Evolutionary conservation across 768 basidiomycete species (phyloP), one percentile per base, ranked within the genome.

Genomic region (Kockovaella imperatae): DNA sequence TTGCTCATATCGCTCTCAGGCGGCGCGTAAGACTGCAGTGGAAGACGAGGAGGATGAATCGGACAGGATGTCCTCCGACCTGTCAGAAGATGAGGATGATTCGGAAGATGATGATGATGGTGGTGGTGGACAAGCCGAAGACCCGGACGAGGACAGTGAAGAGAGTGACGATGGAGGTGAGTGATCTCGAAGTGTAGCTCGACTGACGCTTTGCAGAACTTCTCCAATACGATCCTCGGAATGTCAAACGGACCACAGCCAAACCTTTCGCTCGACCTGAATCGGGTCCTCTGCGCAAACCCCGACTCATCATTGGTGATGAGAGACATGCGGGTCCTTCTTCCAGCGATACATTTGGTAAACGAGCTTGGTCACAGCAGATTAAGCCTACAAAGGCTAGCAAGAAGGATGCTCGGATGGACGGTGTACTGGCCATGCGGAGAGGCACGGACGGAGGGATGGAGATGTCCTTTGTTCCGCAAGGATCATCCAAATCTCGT

Each of bases 41-140:
- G 86, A 90, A 62, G 81, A 86, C 29, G 87, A 91, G 56, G 86
- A 86, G 25, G 90, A 90, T 15, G 86, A 88, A 65, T 86, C 83
- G 57, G 85, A 87, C 50, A 80, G 63, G 10, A 55, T 52, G 25
- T 72, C 70, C 5, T 69, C 64, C 41, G 70, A 60, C 45, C 50
- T 67, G 44, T 68, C 50, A 3, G 66, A 60, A 21, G 60, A 63
- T 10, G 61, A 54, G 25, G 60, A 63, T 10, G 61, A 54, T 23
- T 47, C 49, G 13, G 54, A 55, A 15, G 62, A 65, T 14, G 54
- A 50, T 0, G 57, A 52, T 11, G 54, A 55, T 15, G 62, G 64
- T 14, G 54, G 49, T 0, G 57, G 50, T 11, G 42, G 25, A 43
- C 48, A 45, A 47, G 45, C 34, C 14, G 40, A 42, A 11, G 40